Percentiles rank a stretch among this genome's conserved stretches.
Conservation (phyloP, 345 rosid species). For the Aethionema arabicum region DNA sequence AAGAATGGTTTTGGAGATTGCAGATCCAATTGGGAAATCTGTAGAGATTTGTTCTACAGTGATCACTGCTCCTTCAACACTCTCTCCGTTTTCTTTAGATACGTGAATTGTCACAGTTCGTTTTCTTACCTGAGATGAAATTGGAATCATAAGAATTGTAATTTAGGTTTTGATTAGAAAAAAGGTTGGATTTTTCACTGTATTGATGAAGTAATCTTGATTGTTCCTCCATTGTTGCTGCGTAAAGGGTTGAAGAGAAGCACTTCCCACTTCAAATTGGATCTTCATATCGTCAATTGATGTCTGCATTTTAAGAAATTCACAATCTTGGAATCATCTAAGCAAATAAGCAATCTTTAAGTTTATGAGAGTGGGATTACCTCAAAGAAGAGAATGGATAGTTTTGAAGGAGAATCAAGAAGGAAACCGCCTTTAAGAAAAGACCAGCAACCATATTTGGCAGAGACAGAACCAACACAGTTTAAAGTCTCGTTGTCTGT, state of each 20-base stretch:
- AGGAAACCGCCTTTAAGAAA: conserved; percentile 91
- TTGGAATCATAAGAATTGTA: not conserved
- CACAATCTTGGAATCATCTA: not conserved
- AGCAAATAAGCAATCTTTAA: not conserved
- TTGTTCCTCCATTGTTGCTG: conserved; percentile 63
- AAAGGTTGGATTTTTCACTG: conserved; percentile 34
- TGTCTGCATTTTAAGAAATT: conserved; percentile 37
- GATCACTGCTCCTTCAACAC: conserved; percentile 53
- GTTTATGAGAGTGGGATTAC: conserved; percentile 28
- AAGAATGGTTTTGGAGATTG: conserved; percentile 69
- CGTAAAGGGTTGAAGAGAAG: conserved; percentile 72
- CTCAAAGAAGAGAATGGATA: conserved; percentile 52
- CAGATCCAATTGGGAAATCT: conserved; percentile 83
- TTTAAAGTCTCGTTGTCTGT: conserved; percentile 39
- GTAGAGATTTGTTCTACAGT: conserved; percentile 57
- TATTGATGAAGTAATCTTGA: conserved; percentile 56
- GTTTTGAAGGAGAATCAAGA: conserved; percentile 50
- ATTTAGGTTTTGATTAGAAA: not conserved
- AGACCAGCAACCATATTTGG: conserved; percentile 78
- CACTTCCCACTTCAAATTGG: conserved; percentile 43
- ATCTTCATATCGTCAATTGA: conserved; percentile 37
- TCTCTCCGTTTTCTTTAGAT: conserved; percentile 52
- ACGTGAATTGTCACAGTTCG: conserved; percentile 69
- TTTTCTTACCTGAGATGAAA: conserved; percentile 56
- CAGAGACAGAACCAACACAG: conserved; percentile 74